Evolutionary conservation across 805 yeast species (phyloP).

Genomic region (Yueomyces sinensis): DNA sequence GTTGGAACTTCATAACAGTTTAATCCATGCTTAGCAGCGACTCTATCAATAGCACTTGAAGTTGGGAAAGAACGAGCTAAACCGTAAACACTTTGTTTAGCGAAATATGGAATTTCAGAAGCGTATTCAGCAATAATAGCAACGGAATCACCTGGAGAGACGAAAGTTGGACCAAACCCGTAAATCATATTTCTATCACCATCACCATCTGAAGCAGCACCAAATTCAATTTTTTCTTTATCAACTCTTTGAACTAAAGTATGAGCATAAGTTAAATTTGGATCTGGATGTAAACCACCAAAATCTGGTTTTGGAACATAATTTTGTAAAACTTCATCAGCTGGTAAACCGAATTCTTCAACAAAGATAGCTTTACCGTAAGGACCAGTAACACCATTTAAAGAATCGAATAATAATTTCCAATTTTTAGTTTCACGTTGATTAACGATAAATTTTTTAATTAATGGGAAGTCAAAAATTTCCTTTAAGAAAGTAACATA

Average conservation of each 20-base stretch:
- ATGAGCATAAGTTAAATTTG: slow-evolving; percentile 88
- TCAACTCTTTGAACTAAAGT: slow-evolving; percentile 81
- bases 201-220: slow-evolving; percentile 99
- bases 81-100: slow-evolving; percentile 75
- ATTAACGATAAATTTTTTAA: slow-evolving; percentile 49
- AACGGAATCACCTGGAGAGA: slow-evolving; percentile 96
- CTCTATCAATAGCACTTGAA: slow-evolving; percentile 83
- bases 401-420: slow-evolving; percentile 72
- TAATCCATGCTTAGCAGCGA: slow-evolving; percentile 66
- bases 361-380: slow-evolving; percentile 78
- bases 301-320: slow-evolving; percentile 77
- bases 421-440: slow-evolving; percentile 41
- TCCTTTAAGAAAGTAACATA: slow-evolving; percentile 68
- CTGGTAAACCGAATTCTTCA: slow-evolving; percentile 71
- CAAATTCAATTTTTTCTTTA: slow-evolving; percentile 68
- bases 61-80: slow-evolving; percentile 98
- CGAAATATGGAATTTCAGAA: slow-evolving; percentile 75
- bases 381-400: slow-evolving; percentile 96
- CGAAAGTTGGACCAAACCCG: slow-evolving; percentile 83
- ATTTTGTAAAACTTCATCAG: slow-evolving; percentile 56
- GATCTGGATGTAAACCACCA: slow-evolving; percentile 98
- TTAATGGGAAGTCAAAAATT: slow-evolving; percentile 80
- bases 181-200: slow-evolving; percentile 99
- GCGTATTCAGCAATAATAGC: slow-evolving; percentile 96
- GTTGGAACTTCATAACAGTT: slow-evolving; percentile 92